Evolutionary conservation across 2,329 filamentous ascomycete genomes (phyloP), one percentile per base, ranked within the genome.

Genomic region (Sclerotinia minor): DNA sequence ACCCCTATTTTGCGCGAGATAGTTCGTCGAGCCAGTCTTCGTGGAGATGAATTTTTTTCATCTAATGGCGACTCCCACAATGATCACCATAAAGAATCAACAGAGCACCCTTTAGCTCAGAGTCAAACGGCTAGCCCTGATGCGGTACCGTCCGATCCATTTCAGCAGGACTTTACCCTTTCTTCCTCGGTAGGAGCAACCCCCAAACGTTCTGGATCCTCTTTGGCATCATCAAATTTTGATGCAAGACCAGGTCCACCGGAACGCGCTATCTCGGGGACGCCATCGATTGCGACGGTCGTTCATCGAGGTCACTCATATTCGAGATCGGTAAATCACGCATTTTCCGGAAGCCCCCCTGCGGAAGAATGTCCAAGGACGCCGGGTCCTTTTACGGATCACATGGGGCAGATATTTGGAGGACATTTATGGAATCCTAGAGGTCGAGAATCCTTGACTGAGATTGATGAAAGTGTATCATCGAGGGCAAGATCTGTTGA

Each of bases 71-170:
- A 83, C 74, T 73, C 72, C 29, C 50, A 55, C 50, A 9, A 65
- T 58, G 52, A 65, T 35, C 63, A 57, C 26, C 66, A 73, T 9
- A 71, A 74, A 38, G 80, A 83, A 72, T 82, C 84, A 64, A 79
- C 80, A 60, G 89, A 92, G 65, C 91, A 94, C 76, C 91, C 91
- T 26, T 79, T 94, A 53, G 87, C 91, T 24, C 89, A 61, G 45
- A 61, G 59, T 26, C 59, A 50, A 61, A 61, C 45, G 29, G 59
- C 59, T 38, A 61, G 59, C 29, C 59, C 59, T 50, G 45, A 61
- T 49, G 24, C 29, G n/a, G 29, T 26, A 17, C 21, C n/a, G n/a
- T 38, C 45, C 29, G 45, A 61, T 50, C 21, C 59, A 61, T 50
- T 61, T 49, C 59, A 38, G 47, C 59, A 61, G 21, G 59, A 50